Base-by-base conservation (phyloP, 805 yeast species). In the Wickerhamiella kurtzmanii region DNA sequence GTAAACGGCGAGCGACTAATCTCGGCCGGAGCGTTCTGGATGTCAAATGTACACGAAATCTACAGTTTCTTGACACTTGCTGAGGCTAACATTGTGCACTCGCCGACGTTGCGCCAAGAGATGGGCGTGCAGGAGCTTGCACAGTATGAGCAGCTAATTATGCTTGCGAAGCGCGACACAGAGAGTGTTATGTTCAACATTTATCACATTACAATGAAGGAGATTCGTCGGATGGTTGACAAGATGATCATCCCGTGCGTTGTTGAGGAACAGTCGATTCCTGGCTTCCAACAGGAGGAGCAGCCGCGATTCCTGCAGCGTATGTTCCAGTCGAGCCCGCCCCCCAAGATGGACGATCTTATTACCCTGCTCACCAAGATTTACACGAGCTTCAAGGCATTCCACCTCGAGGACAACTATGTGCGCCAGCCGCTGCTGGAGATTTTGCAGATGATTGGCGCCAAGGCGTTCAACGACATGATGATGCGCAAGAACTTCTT, bases 161-260 rank as follows among this genome's bases (percentile, higher is more conserved):
- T 87, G 2, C 87, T 89, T 53, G 89, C 89, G 40, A 85, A 83
- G 66, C 95, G 84, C 61, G 98, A 92, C 67, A 82, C 89, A 55
- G 96, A 87, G 67, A 82, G 89, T 3, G 75, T 89, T 50, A 86
- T 94, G 35, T 89, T 80, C 70, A 92, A 92, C 67, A 83, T 92
- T 54, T 92, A 88, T 67, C 94, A 87, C 64, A 81, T 88, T 72
- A 89, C 96, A 96, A 80, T 89, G 84, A 87, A 84, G 70, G 88
- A 85, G 65, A 76, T 92, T 76, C 92, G 87, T 68, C 84, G 83
- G 62, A 83, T 80, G 55, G 68, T 89, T 60, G 95, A 85, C 63
- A 85, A 83, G 73, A 84, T 86, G 69, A 89, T 88, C 44, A 79
- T 92, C 32, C 80, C 94, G n/a, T 96, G 97, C 2, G 94, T 92